Evolutionary conservation across 2,329 filamentous ascomycete species (phyloP).

Genomic region (Pestalotiopsis sp.): DNA sequence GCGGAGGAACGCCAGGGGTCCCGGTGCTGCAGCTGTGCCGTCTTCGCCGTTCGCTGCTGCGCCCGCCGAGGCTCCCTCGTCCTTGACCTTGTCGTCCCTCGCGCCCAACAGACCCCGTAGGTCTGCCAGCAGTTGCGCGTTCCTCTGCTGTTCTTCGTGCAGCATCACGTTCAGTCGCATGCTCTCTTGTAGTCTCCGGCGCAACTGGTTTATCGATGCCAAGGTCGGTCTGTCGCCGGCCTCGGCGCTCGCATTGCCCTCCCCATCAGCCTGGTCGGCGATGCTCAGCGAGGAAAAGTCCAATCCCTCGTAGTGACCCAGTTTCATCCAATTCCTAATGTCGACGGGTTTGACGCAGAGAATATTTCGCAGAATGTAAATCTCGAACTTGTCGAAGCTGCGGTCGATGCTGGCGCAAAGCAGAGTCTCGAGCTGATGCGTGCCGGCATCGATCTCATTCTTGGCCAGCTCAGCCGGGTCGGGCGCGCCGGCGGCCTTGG

Average conservation of each 20-base stretch:
- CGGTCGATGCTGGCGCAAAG: slow-evolving; percentile 81
- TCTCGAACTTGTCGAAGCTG: slow-evolving; percentile 84
- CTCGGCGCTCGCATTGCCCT: slow-evolving; percentile 16
- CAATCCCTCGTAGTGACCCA: slow-evolving; percentile 81
- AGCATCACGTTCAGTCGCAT: slow-evolving; percentile 62
- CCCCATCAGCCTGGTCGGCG: slow-evolving; percentile 19
- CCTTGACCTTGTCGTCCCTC: slow-evolving; percentile 27
- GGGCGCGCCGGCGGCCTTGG: slow-evolving; percentile 41
- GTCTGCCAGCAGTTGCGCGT: slow-evolving; percentile 36
- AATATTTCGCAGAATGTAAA: slow-evolving; percentile 88
- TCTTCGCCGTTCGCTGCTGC: background rate
- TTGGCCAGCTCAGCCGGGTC: slow-evolving; percentile 44
- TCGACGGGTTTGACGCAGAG: slow-evolving; percentile 71
- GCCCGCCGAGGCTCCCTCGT: slow-evolving; percentile 22
- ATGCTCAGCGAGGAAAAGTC: slow-evolving; percentile 41
- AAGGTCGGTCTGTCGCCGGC: slow-evolving; percentile 54
- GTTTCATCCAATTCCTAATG: slow-evolving; percentile 71
- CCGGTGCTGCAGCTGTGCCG: slow-evolving; percentile 27
- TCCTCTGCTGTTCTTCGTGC: slow-evolving; percentile 50
- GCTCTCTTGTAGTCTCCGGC: slow-evolving; percentile 65
- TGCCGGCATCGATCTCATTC: slow-evolving; percentile 83
- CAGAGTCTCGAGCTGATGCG: slow-evolving; percentile 82
- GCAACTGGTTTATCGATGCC: slow-evolving; percentile 71
- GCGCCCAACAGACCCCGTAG: slow-evolving; percentile 34
- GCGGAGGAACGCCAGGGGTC: slow-evolving; percentile 60